Percentiles rank a stretch among this genome's conserved stretches.
Conservation (phyloP, 257 asterid genomes). For the Salvia miltiorrhiza region DNA sequence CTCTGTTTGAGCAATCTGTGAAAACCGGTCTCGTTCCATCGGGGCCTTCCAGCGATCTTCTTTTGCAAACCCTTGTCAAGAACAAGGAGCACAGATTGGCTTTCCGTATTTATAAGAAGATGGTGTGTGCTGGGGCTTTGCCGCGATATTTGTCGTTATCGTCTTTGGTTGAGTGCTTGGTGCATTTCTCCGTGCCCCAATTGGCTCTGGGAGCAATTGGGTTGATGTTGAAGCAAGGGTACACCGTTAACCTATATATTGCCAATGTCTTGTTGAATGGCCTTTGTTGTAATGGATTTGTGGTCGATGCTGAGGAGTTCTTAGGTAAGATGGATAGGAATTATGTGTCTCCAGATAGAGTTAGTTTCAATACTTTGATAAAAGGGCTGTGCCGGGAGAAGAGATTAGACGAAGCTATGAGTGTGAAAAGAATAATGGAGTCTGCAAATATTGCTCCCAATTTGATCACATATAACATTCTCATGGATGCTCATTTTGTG, state of each 20-base stretch:
- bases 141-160: constrained; percentile 50
- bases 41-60: constrained; percentile 31
- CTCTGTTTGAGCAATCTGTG: constrained; percentile 36
- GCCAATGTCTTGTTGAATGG: constrained; percentile 54
- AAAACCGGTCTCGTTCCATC: constrained; percentile 46
- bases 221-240: constrained; percentile 55
- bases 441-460: constrained; percentile 33
- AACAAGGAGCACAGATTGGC: constrained; percentile 47
- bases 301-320: constrained; percentile 40
- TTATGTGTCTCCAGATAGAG: constrained; percentile 35
- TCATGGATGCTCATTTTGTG: constrained; percentile 46
- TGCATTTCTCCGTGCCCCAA: constrained; percentile 37
- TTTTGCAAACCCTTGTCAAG: constrained; percentile 53
- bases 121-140: constrained; percentile 29
- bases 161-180: constrained; percentile 49
- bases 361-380: constrained; percentile 59
- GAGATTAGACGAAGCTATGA: constrained; percentile 47
- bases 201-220: constrained; percentile 47
- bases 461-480: constrained; percentile 41
- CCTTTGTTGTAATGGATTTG: constrained; percentile 44
- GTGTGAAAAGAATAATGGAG: constrained; percentile 54
- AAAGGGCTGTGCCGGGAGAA: constrained; percentile 60
- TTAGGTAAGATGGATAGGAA: constrained; percentile 40
- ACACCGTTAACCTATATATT: constrained; percentile 31
- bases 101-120: constrained; percentile 35